Percentiles rank a stretch among this genome's conserved stretches.
Evolutionary conservation across 805 yeast species (phyloP).

Genomic region (Candida michaelii): DNA sequence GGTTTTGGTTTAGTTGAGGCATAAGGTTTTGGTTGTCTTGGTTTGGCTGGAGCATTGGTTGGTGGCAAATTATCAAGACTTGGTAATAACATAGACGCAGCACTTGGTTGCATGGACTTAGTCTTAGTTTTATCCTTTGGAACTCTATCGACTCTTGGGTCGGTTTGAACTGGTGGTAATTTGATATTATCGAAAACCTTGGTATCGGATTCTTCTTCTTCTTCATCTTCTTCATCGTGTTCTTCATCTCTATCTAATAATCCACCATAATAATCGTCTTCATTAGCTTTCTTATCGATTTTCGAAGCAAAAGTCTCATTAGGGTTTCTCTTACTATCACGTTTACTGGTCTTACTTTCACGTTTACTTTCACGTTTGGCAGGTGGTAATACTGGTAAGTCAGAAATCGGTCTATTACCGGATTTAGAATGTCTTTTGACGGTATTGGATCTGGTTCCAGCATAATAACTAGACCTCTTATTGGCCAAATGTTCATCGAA

Average conservation of each 20-base stretch:
- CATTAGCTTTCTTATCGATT: conserved; percentile 21
- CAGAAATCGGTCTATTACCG: conserved; percentile 25
- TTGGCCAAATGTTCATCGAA: conserved; percentile 40
- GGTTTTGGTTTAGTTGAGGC: conserved; percentile 17
- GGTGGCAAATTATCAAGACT: conserved; percentile 15
- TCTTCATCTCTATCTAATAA: conserved; percentile 18
- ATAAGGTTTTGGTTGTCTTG: conserved; percentile 20
- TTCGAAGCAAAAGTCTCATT: conserved; percentile 46
- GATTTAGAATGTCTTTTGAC: conserved; percentile 29
- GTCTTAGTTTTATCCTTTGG: conserved; percentile 13
- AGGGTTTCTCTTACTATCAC: conserved; percentile 14
- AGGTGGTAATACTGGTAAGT: conserved; percentile 31
- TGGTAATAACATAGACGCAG: conserved; percentile 38
- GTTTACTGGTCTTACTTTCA: conserved; percentile 19
- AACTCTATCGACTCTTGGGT: background rate
- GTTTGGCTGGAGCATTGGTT: conserved; percentile 5
- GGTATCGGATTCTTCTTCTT: conserved; percentile 22
- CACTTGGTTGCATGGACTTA: conserved; percentile 33
- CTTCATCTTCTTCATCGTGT: conserved; percentile 17
- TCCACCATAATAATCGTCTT: conserved; percentile 17
- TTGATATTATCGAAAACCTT: conserved; percentile 46
- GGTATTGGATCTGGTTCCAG: conserved; percentile 20
- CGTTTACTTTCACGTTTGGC: conserved; percentile 32
- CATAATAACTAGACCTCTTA: conserved; percentile 41
- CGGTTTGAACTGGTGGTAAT: conserved; percentile 40